Conservation (phyloP, 2,329 filamentous ascomycete genomes). For the Trichophyton benhamiae region DNA sequence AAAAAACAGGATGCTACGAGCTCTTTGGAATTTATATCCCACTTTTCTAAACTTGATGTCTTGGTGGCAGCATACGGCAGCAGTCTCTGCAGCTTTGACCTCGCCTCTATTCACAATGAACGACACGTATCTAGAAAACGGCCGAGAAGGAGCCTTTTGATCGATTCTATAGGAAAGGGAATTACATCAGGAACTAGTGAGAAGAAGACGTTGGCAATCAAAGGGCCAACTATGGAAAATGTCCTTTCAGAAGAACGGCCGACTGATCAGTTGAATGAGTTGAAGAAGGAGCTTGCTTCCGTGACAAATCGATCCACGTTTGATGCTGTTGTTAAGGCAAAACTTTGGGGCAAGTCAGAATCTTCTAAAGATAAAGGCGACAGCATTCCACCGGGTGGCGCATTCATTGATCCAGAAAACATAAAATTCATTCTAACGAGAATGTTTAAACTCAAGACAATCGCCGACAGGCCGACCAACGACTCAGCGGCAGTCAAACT, state of each 20-base stretch:
- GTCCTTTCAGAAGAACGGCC: constrained; percentile 23
- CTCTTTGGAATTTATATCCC: constrained; percentile 29
- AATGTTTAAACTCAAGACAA: constrained; percentile 25
- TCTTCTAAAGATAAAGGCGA: constrained; percentile 18
- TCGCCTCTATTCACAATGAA: constrained; percentile 23
- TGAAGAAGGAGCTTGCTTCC: constrained; percentile 21
- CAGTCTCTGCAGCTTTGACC: constrained; percentile 34
- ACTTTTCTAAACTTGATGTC: constrained; percentile 34
- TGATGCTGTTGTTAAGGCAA: constrained; percentile 22
- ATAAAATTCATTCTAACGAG: constrained; percentile 28
- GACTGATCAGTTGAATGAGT: constrained; percentile 24
- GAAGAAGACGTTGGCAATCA: constrained; percentile 19
- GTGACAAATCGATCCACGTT: constrained; percentile 22
- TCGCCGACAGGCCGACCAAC: not conserved
- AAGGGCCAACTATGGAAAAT: constrained; percentile 21
- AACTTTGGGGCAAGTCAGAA: constrained; percentile 14
- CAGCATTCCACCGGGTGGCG: constrained; percentile 16
- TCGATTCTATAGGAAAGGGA: constrained; percentile 33
- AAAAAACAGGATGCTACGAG: constrained; percentile 15
- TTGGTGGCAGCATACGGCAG: constrained; percentile 31
- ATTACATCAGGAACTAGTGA: constrained; percentile 24
- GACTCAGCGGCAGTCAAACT: constrained; percentile 20
- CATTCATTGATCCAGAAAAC: constrained; percentile 27
- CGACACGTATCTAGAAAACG: constrained; percentile 26
- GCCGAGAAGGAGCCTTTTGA: constrained; percentile 29